These are phyloP conservation scores for Barbatosphaeria neglecta DNA, from an alignment of 495 filamentous ascomycete species.

Conservation along the genomic window DNA sequence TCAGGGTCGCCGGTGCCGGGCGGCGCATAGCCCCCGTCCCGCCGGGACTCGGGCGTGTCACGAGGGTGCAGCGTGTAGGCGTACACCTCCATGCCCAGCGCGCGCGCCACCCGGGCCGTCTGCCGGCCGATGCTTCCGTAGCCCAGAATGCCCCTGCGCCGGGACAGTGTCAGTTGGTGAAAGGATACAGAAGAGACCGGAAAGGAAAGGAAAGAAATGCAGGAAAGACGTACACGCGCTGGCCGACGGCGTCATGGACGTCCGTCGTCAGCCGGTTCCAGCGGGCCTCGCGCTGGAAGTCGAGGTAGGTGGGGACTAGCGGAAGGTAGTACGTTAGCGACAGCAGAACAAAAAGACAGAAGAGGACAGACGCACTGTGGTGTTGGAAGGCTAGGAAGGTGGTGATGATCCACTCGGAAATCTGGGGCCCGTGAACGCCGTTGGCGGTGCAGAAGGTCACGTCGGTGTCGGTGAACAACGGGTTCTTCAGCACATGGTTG, in stretches of 20 bases:
- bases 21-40: conserved; percentile 57
- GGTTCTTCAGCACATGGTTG: conserved; percentile 51
- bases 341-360: too few species aligned
- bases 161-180: not conserved
- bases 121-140: conserved; percentile 81
- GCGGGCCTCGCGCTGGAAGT: conserved; percentile 36
- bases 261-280: conserved; percentile 33
- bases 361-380: conserved; percentile 23
- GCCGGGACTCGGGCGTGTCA: conserved; percentile 40
- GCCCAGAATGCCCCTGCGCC: conserved; percentile 58
- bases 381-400: conserved; percentile 40
- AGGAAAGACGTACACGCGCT: conserved; percentile 33
- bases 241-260: conserved; percentile 29
- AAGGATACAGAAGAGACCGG: too few species aligned
- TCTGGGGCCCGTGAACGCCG: conserved; percentile 74
- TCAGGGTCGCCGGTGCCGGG: conserved; percentile 68
- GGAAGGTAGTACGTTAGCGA: conserved; percentile 7
- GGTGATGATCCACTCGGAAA: conserved; percentile 64
- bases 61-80: conserved; percentile 70
- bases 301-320: conserved; percentile 39
- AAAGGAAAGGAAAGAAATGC: too few species aligned
- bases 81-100: conserved; percentile 69
- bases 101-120: conserved; percentile 55
- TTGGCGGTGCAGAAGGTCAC: conserved; percentile 60
- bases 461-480: conserved; percentile 51